Evolutionary conservation across 1,284 basidiomycete genomes (phyloP).

Genomic region (Inonotus obliquus): DNA sequence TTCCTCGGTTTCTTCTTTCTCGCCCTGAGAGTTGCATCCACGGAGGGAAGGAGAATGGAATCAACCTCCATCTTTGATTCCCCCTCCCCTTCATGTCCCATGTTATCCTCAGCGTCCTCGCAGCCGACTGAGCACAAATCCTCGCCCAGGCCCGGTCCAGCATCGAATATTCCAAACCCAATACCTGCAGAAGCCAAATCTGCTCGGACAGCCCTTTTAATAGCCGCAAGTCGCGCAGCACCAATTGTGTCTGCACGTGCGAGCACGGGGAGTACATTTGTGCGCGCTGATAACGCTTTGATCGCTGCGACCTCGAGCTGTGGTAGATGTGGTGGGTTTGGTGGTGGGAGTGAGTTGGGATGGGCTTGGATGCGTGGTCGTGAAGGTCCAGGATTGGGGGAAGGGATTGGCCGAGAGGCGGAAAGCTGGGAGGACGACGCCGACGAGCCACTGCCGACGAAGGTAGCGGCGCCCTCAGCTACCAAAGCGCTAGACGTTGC

Average conservation of each 20-base stretch:
- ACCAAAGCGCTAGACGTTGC: neutral
- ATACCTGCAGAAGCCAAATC: conserved; percentile 78
- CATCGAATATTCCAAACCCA: conserved; percentile 80
- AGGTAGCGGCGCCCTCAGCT: too few relatives aligned
- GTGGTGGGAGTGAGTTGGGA: conserved; percentile 19
- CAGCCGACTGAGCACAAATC: conserved; percentile 31
- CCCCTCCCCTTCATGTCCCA: neutral
- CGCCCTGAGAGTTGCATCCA: neutral
- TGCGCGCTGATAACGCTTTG: conserved; percentile 82
- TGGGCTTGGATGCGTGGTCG: conserved; percentile 3
- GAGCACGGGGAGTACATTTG: conserved; percentile 94
- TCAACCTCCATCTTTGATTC: conserved; percentile 1
- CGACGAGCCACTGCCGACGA: neutral
- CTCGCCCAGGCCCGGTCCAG: conserved; percentile 35
- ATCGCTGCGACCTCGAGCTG: conserved; percentile 87
- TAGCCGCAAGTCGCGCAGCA: conserved; percentile 75
- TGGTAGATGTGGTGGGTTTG: conserved; percentile 32
- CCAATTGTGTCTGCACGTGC: conserved; percentile 89
- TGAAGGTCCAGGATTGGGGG: neutral
- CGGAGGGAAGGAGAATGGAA: neutral
- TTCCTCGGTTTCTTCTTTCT: neutral
- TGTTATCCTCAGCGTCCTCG: conserved; percentile 6
- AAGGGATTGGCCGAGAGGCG: neutral
- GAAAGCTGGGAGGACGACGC: neutral
- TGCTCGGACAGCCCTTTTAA: conserved; percentile 71